Base-by-base conservation (phyloP, 2,329 filamentous ascomycete genomes). In the Pseudomassariella vexata region DNA sequence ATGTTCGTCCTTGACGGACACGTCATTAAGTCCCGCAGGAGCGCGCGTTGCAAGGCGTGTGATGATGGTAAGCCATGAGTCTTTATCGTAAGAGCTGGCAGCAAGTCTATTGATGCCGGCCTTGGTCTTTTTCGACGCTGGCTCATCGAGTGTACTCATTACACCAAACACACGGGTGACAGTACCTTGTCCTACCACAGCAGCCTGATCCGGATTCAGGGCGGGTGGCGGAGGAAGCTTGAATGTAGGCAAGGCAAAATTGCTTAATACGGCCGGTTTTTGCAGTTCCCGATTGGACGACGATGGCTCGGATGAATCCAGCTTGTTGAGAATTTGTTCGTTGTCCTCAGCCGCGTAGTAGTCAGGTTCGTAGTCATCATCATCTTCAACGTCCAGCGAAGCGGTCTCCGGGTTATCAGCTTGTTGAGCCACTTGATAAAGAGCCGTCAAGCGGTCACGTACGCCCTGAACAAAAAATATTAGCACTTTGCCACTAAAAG, bases 291-390 rank as follows among this genome's bases (percentile, higher is more conserved):
- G 51, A 7, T 49, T 46, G 19, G 73, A 68, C 27, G 73, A 70
- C 4, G 76, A 63, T n/a, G 80, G 71, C 5, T 79, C 68, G 39
- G 76, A 76, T n/a, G n/a, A n/a, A 50, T 90, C 85, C 10, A 87
- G 68, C 52, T 85, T 85, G 56, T 90, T 85, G 29, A 82, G 60
- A 19, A 86, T 79, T 50, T 90, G 84, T 48, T 88, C 83, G 1
- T 76, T 76, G 43, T 86, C 79, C 55, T 94, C 86, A 21, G 79
- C 76, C 7, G 82, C 73, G 37, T 82, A 78, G 45, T 87, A 88
- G 50, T 94, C 85, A 0, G 90, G 89, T 49, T 95, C 90, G 50
- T 95, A 95, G 47, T 95, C 86, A 43, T 94, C 87, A 14, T 95
- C 89, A 24, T 94, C 79, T 6, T 83, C 79, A 4, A 85, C 79